A percentile compares a stretch with the other conserved stretches of the same genome.
Evolutionary conservation across 495 filamentous ascomycete genomes (phyloP).

Genomic region (Neurospora terricola): DNA sequence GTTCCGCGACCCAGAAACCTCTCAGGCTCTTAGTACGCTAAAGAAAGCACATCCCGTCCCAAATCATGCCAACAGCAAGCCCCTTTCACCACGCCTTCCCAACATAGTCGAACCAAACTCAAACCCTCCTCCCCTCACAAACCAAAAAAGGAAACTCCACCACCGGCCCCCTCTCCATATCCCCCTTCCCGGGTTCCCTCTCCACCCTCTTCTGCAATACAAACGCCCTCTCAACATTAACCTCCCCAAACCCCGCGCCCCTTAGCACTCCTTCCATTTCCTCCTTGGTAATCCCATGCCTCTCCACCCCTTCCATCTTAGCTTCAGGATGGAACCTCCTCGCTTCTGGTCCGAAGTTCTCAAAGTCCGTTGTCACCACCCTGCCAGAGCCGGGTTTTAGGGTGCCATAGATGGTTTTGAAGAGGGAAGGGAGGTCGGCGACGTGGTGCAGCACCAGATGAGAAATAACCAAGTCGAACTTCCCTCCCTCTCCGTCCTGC

Average conservation of each 20-base stretch:
- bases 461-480: slow-evolving; percentile 39
- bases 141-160: slow-evolving; percentile 44
- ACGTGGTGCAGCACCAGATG: slow-evolving; percentile 49
- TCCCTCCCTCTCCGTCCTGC: too few species aligned
- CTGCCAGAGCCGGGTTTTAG: slow-evolving; percentile 31
- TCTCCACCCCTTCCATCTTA: slow-evolving; percentile 43
- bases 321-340: slow-evolving; percentile 38
- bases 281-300: slow-evolving; percentile 38
- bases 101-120: too few species aligned
- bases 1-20: not conserved
- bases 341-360: slow-evolving; percentile 45
- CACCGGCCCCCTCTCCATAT: slow-evolving; percentile 11
- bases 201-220: slow-evolving; percentile 38
- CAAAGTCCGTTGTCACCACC: slow-evolving; percentile 46
- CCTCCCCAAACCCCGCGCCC: slow-evolving; percentile 37
- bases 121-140: slow-evolving; percentile 29
- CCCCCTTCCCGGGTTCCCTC: slow-evolving; percentile 21
- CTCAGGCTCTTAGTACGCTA: not conserved
- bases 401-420: slow-evolving; percentile 32
- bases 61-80: too few species aligned
- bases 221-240: slow-evolving; percentile 33
- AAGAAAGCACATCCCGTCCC: not conserved
- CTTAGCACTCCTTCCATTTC: slow-evolving; percentile 31
- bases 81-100: too few species aligned
- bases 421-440: slow-evolving; percentile 28